Evolutionary conservation across 805 yeast genomes (phyloP).

Genomic region (Pachysolen tannophilus): DNA sequence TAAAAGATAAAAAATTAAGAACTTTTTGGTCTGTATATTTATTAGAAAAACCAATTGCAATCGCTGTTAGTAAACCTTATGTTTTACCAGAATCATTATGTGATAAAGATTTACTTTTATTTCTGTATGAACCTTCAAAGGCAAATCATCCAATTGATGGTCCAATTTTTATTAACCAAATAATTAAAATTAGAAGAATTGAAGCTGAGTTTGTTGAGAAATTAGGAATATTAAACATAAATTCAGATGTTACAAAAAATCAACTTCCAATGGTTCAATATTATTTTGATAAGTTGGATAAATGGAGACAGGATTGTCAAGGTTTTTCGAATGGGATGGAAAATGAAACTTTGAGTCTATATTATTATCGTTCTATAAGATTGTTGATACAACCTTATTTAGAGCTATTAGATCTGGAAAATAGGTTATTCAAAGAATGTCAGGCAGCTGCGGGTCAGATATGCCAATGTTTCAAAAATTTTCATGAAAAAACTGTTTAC

Average conservation of each 20-base stretch:
- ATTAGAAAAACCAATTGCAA: constrained; percentile 53
- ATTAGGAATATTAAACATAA: constrained; percentile 30
- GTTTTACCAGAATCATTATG: constrained; percentile 43
- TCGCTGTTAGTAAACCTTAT: constrained; percentile 54
- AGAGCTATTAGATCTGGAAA: constrained; percentile 53
- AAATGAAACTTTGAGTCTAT: constrained; percentile 49
- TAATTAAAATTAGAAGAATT: constrained; percentile 46
- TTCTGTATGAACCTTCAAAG: constrained; percentile 34
- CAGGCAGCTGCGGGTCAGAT: constrained; percentile 69
- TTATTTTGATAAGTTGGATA: constrained; percentile 45
- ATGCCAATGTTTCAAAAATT: constrained; percentile 54
- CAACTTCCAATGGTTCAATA: constrained; percentile 44
- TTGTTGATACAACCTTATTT: constrained; percentile 56
- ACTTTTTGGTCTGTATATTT: constrained; percentile 59
- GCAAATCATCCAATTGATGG: constrained; percentile 25
- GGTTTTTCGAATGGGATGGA: constrained; percentile 41
- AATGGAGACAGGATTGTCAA: constrained; percentile 49
- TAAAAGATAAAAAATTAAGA: constrained; percentile 35
- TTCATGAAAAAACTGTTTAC: constrained; percentile 51
- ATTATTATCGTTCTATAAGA: constrained; percentile 54
- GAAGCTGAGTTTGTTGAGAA: constrained; percentile 53
- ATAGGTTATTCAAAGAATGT: constrained; percentile 53
- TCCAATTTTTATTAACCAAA: constrained; percentile 45
- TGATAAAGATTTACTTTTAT: constrained; percentile 39
- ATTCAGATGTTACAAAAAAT: constrained; percentile 19